phyloP scores from a whole-genome alignment of 2,329 filamentous ascomycete genomes.

The Scedosporium minutisporum region DNA sequence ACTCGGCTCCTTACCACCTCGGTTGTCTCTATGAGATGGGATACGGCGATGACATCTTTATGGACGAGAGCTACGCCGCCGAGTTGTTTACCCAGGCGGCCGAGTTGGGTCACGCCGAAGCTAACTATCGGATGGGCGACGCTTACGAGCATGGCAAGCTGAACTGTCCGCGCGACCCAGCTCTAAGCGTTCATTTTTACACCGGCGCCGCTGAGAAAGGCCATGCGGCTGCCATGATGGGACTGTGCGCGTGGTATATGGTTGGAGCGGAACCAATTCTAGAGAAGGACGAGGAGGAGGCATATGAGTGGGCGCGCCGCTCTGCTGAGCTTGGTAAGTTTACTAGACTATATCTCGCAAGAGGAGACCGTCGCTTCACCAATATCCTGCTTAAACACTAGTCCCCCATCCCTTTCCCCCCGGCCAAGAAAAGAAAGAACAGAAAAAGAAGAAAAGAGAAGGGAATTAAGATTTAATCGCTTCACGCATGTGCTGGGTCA shows the following conservation, averaged over 20 bases:
- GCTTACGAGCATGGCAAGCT: slow-evolving; percentile 90
- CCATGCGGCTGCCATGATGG: slow-evolving; percentile 90
- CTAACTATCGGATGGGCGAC: slow-evolving; percentile 83
- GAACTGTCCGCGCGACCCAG: slow-evolving; percentile 80
- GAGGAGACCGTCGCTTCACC: background rate
- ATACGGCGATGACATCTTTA: slow-evolving; percentile 91
- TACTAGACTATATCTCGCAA: background rate
- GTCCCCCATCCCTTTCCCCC: no score
- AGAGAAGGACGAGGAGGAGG: slow-evolving; percentile 91
- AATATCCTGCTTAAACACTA: no score
- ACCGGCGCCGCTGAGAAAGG: slow-evolving; percentile 80
- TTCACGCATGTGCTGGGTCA: background rate
- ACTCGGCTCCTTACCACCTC: slow-evolving; percentile 83
- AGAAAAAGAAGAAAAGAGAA: no score
- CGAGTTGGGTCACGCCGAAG: slow-evolving; percentile 79
- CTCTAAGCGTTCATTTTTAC: slow-evolving; percentile 94
- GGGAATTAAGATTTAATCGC: background rate
- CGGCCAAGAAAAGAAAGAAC: no score
- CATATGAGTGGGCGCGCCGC: slow-evolving; percentile 88
- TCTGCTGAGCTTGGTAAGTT: slow-evolving; percentile 75
- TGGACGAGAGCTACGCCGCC: slow-evolving; percentile 80
- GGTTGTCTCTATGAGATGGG: slow-evolving; percentile 82
- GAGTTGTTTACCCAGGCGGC: slow-evolving; percentile 92
- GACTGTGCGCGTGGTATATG: slow-evolving; percentile 96
- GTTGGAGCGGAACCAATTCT: slow-evolving; percentile 85